These are phyloP conservation scores for Boletus sp. DNA, from an alignment of 1,284 basidiomycete species.

Conservation along the genomic window DNA sequence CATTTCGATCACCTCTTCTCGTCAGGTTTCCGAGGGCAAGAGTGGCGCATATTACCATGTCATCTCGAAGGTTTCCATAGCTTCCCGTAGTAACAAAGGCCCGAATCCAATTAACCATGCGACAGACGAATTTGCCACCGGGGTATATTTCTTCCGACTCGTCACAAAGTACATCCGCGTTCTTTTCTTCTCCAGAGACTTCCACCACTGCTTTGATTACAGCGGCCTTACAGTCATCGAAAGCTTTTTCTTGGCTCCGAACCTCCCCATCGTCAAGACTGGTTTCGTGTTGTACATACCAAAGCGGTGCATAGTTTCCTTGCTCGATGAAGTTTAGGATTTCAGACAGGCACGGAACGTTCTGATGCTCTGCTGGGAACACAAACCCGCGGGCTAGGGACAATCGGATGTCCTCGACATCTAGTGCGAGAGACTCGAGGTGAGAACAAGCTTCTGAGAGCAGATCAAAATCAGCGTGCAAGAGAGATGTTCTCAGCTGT, in stretches of 20 bases:
- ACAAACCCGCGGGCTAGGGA: slow-evolving; percentile 65
- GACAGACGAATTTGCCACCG: slow-evolving; percentile 68
- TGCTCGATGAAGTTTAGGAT: slow-evolving; percentile 72
- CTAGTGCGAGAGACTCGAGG: slow-evolving; percentile 71
- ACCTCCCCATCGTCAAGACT: slow-evolving; percentile 42
- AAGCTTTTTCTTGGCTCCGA: slow-evolving; percentile 60
- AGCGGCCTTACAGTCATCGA: slow-evolving; percentile 80
- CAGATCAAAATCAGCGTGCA: slow-evolving; percentile 66
- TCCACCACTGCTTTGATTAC: slow-evolving; percentile 83
- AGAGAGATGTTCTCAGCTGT: slow-evolving; percentile 46
- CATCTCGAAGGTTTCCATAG: slow-evolving; percentile 50
- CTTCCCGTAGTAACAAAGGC: slow-evolving; percentile 38
- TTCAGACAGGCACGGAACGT: slow-evolving; percentile 54
- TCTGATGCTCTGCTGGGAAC: slow-evolving; percentile 53
- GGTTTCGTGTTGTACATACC: slow-evolving; percentile 42
- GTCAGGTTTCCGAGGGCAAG: slow-evolving; percentile 81
- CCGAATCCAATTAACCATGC: slow-evolving; percentile 77
- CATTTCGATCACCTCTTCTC: slow-evolving; percentile 54
- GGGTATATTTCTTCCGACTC: slow-evolving; percentile 51
- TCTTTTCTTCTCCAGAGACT: slow-evolving; percentile 77
- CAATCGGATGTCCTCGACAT: slow-evolving; percentile 68
- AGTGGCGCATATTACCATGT: slow-evolving; percentile 78
- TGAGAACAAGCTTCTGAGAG: slow-evolving; percentile 70
- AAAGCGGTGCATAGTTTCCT: slow-evolving; percentile 61
- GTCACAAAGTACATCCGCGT: slow-evolving; percentile 71